Evolutionary conservation across 352 stramenopile species (phyloP).

Genomic region (Globisporangium perplexum): DNA sequence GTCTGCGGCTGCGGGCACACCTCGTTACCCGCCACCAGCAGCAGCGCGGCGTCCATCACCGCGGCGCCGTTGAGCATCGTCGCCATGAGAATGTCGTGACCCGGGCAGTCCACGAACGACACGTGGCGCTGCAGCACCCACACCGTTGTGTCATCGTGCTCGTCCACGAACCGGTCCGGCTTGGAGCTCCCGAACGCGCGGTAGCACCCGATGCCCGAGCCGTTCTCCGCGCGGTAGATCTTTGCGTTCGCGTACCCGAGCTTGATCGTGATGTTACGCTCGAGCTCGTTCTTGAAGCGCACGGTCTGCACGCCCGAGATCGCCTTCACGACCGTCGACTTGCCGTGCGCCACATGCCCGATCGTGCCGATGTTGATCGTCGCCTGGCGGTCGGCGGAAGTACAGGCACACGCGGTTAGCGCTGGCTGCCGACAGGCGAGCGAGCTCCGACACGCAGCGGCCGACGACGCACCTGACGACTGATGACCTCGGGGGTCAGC

Average conservation of each 20-base stretch:
- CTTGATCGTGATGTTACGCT: constrained; percentile 99
- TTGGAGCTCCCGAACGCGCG: constrained; percentile 86
- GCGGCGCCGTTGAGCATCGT: constrained; percentile 99
- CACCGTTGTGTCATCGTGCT: constrained; percentile 84
- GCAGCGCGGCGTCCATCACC: constrained; percentile 99
- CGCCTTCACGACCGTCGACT: constrained; percentile 99
- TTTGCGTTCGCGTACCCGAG: constrained; percentile 99
- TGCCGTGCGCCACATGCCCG: constrained; percentile 99
- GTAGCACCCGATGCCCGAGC: constrained; percentile 82
- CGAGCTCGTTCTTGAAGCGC: constrained; percentile 98
- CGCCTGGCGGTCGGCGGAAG: constrained; percentile 82
- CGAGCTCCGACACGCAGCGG: neutral
- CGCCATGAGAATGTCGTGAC: constrained; percentile 99
- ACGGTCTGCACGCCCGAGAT: constrained; percentile 99
- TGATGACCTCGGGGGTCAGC: constrained; percentile 97
- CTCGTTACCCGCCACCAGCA: constrained; percentile 98
- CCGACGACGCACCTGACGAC: constrained; percentile 44
- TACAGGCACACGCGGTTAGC: neutral
- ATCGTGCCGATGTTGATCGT: constrained; percentile 99
- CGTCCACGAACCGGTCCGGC: constrained; percentile 81
- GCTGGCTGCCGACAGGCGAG: neutral
- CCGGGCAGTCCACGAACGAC: constrained; percentile 99
- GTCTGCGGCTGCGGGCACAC: constrained; percentile 99
- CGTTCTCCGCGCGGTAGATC: constrained; percentile 94
- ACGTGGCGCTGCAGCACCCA: constrained; percentile 96